Evolutionary conservation across 2,329 filamentous ascomycete genomes (phyloP), one percentile per base, ranked within the genome.

Genomic region (Colletotrichum eremochloae): DNA sequence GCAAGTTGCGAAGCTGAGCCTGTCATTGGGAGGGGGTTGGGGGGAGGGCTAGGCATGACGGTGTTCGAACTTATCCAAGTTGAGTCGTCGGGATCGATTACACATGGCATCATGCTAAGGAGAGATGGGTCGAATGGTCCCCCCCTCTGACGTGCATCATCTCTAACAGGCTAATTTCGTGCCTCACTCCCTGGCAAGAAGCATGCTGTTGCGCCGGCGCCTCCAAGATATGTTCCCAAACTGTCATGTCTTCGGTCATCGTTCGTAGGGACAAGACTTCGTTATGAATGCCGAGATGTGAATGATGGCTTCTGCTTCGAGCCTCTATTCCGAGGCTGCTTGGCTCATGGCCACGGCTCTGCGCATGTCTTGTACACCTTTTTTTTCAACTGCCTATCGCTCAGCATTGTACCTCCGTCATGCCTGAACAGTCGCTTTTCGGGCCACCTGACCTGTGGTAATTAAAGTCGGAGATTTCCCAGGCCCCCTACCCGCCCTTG

Each of bases 71-170:
- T 64, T 8, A 36, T 40, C 46, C 2, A 52, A 40, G 40, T 38
- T 14, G 56, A 63, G 64, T 24, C 40, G 55, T 29, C 20, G 20
- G 38, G 40, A 50, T 61, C 36, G 5, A 55, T 63, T 58, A 58
- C 65, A 67, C 36, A 60, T 44, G 52, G 69, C 38, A 64, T 46
- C 53, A 53, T n/a, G 44, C 33, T 53, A 48, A 46, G 53, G 60
- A 68, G 38, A 48, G 56, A 48, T 64, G 65, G 66, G 55, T 46
- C 55, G 48, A 61, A 65, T 42, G 46, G 48, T 60, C 60, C 61
- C 60, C 61, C 42, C 55, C 46, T 70, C 70, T 72, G 66, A 72
- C 60, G 70, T 70, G 70, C 70, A 65, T 42, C 40, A 44, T 69
- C 60, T 70, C 60, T 60, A 36, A 70, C 53, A 55, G 60, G 53